phyloP scores from a whole-genome alignment of 441 rosid species.

The Sinapis alba region DNA sequence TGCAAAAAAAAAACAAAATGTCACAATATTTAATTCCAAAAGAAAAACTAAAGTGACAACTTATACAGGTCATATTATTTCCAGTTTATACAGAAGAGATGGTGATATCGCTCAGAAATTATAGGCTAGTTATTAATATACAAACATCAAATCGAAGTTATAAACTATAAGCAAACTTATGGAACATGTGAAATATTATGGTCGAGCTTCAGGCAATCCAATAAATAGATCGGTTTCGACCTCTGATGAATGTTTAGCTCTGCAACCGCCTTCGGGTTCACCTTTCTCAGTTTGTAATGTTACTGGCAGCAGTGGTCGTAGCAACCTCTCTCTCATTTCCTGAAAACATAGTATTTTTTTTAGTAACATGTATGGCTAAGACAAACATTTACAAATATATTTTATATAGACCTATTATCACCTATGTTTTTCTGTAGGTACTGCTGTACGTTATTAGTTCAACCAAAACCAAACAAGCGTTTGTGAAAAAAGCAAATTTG shows the following conservation, averaged over 20 bases:
- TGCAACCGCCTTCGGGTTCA: conserved; percentile 7
- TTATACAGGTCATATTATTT: conserved; percentile 10
- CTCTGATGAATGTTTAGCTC: conserved; percentile 32
- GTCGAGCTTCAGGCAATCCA: conserved; percentile 24
- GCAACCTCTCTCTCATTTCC: conserved; percentile 25
- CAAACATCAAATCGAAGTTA: conserved; percentile 6
- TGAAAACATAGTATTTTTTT: conserved; percentile 2
- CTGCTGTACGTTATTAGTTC: neutral
- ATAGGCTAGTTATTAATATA: neutral
- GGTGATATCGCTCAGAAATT: neutral
- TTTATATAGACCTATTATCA: neutral
- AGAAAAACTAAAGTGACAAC: neutral
- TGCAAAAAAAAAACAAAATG: neutral
- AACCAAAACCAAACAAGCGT: neutral
- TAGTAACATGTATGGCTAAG: neutral
- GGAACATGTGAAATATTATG: conserved; percentile 5
- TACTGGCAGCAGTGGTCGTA: conserved; percentile 15
- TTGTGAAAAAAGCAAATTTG: neutral
- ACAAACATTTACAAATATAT: neutral
- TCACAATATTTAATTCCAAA: neutral
- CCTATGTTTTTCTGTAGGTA: neutral
- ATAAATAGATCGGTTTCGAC: conserved; percentile 32
- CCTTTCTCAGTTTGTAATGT: conserved; percentile 1
- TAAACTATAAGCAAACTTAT: neutral
- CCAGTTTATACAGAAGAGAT: conserved; percentile 2